Base-by-base conservation (phyloP, 345 rosid genomes). In the Syzygium grande region DNA sequence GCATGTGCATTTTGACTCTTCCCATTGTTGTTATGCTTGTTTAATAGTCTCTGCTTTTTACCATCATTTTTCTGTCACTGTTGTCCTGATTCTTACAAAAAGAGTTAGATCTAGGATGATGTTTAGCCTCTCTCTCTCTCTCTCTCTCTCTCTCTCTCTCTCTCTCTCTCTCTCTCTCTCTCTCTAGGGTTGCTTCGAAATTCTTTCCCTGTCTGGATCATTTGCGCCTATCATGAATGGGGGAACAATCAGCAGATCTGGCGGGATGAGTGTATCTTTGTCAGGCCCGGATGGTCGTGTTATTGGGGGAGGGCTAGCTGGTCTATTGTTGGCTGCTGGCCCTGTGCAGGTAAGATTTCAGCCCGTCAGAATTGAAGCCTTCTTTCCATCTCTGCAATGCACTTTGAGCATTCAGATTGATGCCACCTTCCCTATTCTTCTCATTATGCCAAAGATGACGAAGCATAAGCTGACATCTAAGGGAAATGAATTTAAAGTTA, bases 241-340 rank as follows among this genome's bases (percentile, higher is more conserved):
- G 85, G 93, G 92, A 87, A 87, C 91, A 43, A 93, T 90, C 86
- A 91, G 93, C 91, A 92, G 91, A 88, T 89, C 94, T 34, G 94
- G 94, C 61, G 92, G 93, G 88, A 92, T 93, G 90, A 93, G 93
- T 73, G 90, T 93, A 22, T 92, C 94, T 51, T 87, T 92, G 90
- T 92, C 93, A 9, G 92, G 94, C 86, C 91, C 93, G 19, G 94
- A 93, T 84, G 94, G 94, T 46, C 92, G 89, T 80, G 93, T 93
- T 73, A 86, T 93, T 46, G 94, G 94, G 5, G 93, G 94, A 58
- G 94, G 93, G 85, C 91, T 93, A 65, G 92, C 93, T 43, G 94
- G 94, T 84, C 78, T 92, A 21, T 88, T 93, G 88, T 84, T 93
- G 19, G 94, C 94, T 68, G 93, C 92, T 59, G 89, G 93, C 80